phyloP scores from a whole-genome alignment of 805 yeast species.

The Scheffersomyces amazonensis region DNA sequence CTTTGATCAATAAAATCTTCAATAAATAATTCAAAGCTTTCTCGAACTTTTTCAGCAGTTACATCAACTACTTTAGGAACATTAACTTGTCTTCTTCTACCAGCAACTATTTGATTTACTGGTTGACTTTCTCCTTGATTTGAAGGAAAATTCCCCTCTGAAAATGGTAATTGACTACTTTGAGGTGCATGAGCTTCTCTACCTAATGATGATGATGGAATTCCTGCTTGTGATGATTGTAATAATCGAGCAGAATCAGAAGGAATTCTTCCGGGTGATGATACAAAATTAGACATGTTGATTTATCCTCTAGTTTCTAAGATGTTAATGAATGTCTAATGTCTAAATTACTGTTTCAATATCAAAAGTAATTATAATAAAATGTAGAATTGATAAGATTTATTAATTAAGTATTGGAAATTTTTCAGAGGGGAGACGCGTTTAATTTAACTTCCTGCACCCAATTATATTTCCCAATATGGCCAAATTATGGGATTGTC shows the following conservation, averaged over 20 bases:
- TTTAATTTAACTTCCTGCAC: constrained; percentile 8
- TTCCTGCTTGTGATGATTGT: constrained; percentile 30
- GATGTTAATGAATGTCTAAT: too few species aligned
- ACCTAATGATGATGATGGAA: constrained; percentile 40
- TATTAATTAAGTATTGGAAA: too few species aligned
- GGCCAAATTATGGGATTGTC: constrained; percentile 12
- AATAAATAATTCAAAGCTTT: constrained; percentile 81
- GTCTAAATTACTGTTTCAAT: too few species aligned
- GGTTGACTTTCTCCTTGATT: constrained; percentile 2
- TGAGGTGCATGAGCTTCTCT: constrained; percentile 17
- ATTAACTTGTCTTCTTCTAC: constrained; percentile 57
- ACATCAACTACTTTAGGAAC: constrained; percentile 87
- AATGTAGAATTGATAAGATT: too few species aligned
- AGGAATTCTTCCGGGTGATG: constrained; percentile 42
- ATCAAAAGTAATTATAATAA: too few species aligned
- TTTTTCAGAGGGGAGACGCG: too few species aligned
- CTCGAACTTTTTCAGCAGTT: constrained; percentile 92
- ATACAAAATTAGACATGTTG: constrained; percentile 44
- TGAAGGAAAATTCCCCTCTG: constrained; percentile 6
- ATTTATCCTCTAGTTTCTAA: too few species aligned
- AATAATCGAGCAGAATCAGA: constrained; percentile 43
- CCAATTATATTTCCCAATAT: constrained; percentile 15
- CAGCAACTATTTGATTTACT: constrained; percentile 13
- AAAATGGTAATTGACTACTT: constrained; percentile 3
- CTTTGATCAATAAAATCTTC: constrained; percentile 55